Evolutionary conservation across 2,329 filamentous ascomycete genomes (phyloP), one percentile per base, ranked within the genome.

Genomic region (Xylariaceae sp.): DNA sequence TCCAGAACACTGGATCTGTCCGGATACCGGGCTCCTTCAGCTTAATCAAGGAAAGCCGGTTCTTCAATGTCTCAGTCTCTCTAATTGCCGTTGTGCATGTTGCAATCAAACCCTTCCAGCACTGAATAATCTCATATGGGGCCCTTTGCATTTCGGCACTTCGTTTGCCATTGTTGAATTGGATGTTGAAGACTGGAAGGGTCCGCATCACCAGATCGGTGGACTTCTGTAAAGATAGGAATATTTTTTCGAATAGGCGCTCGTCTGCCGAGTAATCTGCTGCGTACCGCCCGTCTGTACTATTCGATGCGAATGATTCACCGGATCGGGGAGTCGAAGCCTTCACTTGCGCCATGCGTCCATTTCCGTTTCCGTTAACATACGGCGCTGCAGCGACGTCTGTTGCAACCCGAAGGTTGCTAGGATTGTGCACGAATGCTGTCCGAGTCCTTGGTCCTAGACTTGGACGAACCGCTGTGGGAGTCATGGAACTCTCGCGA

Each of bases 11-110:
- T 3, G 69, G 61, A 54, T 83, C 79, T 2, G 74, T 81, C 40
- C 88, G 76, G 38, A 87, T 77, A 9, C 81, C 83, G 7, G 87
- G 86, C 54, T 95, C 89, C 60, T 91, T 93, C 9, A 95, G 71
- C 60, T 89, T 89, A 69, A 95, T 87, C 35, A 77, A 74, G 3
- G 83, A 87, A 9, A 96, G 67, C n/a, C 84, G 78, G 30, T 72
- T 72, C 55, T 86, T 84, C 19, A 96, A 72, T 9, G 78, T 73
- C 55, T 89, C 82, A 2, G 87, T 87, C 52, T 87, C 82, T 42
- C 86, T 78, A 32, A 90, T 76, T 15, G 86, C 81, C 11, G 78
- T 70, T 33, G 76, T 78, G 57, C 85, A 90, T 56, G 84, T 85
- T 35, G 80, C 73, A 39, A 91, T 81, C 34, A 95, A 74, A 2